Base-by-base conservation (phyloP, 2,329 filamentous ascomycete species). In the Metarhizium album region DNA sequence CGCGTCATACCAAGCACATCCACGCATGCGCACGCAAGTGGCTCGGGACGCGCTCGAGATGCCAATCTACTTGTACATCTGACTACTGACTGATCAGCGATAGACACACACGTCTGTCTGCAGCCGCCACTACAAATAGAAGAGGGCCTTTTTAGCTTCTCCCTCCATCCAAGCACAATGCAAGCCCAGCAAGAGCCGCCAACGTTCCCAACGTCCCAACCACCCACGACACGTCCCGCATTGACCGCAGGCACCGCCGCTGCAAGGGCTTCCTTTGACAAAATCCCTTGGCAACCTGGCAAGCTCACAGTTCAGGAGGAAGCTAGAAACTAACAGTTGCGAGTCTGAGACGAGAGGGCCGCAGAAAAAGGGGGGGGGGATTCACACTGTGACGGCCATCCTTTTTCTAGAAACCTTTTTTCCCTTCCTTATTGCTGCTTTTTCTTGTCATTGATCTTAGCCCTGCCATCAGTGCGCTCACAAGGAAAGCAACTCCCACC, bases 171-270 rank as follows among this genome's bases (percentile, higher is more conserved):
- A 5, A 37, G 35, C 2, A 37, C 13, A 37, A 37, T 14, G 5
- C 35, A 37, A 18, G n/a, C 5, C n/a, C n/a, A 37, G 14, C 35
- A 45, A 18, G 20, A 14, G 33, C 24, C n/a, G n/a, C n/a, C n/a
- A n/a, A n/a, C n/a, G n/a, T n/a, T n/a, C n/a, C 29, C 38, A 20
- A 20, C 8, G 18, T 24, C 22, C 23, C 37, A 43, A 40, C 47
- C 47, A 43, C 37, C 47, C 47, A 37, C 42, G 46, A n/a, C 38
- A 35, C 35, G n/a, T n/a, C n/a, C n/a, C 49, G 49, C 49, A 51
- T 47, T 47, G 38, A 51, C 45, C 20, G 37, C 40, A 29, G n/a
- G n/a, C 11, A 6, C 11, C 27, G 27, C 27, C 27, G 18, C 6
- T 42, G n/a, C 38, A 14, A 4, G 8, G 18, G 37, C 16, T 18